Percentiles rank a stretch among this genome's conserved stretches.
phyloP scores from a whole-genome alignment of 1,284 basidiomycete species.

The Sphagnurus paluster region DNA sequence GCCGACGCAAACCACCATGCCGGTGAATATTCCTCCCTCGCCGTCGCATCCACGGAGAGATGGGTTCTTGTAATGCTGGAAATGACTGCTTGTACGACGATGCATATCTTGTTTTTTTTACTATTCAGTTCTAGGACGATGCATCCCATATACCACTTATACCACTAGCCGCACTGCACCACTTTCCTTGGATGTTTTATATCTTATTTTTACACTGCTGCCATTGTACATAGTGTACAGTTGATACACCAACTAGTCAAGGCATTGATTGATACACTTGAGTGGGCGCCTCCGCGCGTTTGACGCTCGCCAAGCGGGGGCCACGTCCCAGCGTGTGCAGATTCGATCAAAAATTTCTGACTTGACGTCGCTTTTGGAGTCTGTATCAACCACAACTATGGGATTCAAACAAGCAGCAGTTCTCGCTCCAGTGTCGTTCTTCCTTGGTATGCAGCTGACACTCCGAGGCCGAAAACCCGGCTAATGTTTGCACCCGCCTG shows the following conservation, averaged over 20 bases:
- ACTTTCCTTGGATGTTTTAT: conserved; percentile 11
- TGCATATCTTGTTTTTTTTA: conserved; percentile 15
- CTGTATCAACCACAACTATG: conserved; percentile 50
- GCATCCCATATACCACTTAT: conserved; percentile 22
- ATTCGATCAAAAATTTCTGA: conserved; percentile 6
- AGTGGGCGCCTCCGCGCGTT: no score
- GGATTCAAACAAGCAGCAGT: conserved; percentile 85
- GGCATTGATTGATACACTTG: no score
- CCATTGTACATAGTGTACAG: conserved; percentile 26
- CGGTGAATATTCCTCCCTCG: conserved; percentile 23
- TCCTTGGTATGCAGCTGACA: conserved; percentile 56
- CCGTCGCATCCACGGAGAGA: conserved; percentile 13
- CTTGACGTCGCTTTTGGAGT: no score
- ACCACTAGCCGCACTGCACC: conserved; percentile 21
- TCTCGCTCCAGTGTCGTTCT: conserved; percentile 81
- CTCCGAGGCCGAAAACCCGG: conserved; percentile 3
- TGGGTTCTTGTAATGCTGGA: no score
- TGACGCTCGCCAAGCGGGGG: no score
- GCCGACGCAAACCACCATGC: conserved; percentile 44
- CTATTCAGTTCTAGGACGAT: conserved; percentile 11
- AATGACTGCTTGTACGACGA: conserved; percentile 12
- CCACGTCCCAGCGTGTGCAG: no score
- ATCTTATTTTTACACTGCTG: conserved; percentile 30
- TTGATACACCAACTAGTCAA: conserved; percentile 31
- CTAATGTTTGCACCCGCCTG: no score